Evolutionary conservation across 345 rosid genomes (phyloP).

Genomic region (Leavenworthia alabamica): DNA sequence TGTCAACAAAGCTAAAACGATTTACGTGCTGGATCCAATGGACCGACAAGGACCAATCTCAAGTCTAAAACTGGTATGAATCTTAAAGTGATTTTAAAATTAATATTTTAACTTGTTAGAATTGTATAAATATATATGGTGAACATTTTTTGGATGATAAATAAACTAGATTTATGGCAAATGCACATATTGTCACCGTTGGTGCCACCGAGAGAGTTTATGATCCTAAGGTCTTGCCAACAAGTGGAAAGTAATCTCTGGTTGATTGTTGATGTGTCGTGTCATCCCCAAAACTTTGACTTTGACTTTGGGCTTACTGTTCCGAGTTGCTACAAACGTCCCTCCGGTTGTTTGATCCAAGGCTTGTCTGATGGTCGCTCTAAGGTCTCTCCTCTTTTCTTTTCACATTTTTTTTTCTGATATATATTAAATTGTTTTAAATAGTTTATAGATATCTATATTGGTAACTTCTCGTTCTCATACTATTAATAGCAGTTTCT

Average conservation of each 20-base stretch:
- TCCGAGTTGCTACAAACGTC: conserved; percentile 48
- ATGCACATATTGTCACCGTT: conserved; percentile 74
- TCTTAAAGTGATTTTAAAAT: not conserved
- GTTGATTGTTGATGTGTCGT: conserved; percentile 63
- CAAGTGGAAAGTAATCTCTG: conserved; percentile 47
- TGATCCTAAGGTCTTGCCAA: conserved; percentile 55
- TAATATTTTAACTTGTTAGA: not conserved
- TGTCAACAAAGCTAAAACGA: conserved; percentile 47
- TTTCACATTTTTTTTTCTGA: not conserved
- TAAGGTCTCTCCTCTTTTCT: conserved; percentile 33
- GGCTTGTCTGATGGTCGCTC: conserved; percentile 50
- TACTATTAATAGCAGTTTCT: not conserved
- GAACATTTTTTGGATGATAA: not conserved
- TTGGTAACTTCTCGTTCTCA: not conserved
- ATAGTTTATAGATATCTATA: not conserved
- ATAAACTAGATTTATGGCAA: conserved; percentile 46
- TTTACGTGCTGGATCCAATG: conserved; percentile 43
- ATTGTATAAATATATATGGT: not conserved
- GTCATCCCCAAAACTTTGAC: conserved; percentile 22
- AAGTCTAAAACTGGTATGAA: conserved; percentile 42
- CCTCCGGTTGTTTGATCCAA: conserved; percentile 78
- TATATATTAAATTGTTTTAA: not conserved
- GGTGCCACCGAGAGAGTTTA: conserved; percentile 60
- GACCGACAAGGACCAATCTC: conserved; percentile 28
- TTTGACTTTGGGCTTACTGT: conserved; percentile 2